phyloP scores from a whole-genome alignment of 805 yeast genomes.

The Saccharomycopsis selenospora region DNA sequence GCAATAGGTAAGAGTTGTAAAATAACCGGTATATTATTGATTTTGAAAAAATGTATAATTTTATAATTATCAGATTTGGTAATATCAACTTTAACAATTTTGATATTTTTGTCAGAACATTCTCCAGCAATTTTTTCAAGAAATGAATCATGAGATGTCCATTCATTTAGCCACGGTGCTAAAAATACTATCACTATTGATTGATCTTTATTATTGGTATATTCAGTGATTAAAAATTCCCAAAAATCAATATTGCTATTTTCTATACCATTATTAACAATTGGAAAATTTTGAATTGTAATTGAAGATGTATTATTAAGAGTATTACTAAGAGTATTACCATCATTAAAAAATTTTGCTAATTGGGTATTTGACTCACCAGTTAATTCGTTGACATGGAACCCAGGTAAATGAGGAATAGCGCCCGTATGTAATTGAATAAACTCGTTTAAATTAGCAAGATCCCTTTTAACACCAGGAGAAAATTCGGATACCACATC shows the following conservation, averaged over 20 bases:
- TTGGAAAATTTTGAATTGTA: background rate
- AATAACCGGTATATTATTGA: conserved; percentile 7
- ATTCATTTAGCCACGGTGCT: conserved; percentile 4
- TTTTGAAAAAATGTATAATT: background rate
- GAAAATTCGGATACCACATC: conserved; percentile 2
- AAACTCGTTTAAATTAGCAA: conserved; percentile 7
- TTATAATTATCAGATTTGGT: background rate
- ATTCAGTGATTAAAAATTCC: background rate
- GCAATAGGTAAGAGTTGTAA: background rate
- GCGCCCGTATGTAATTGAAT: background rate
- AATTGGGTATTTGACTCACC: background rate
- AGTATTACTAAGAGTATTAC: background rate
- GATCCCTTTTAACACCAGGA: background rate
- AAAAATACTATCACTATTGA: conserved; percentile 1
- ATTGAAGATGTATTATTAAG: background rate
- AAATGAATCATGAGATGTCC: conserved; percentile 4
- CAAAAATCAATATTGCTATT: background rate
- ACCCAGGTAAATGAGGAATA: conserved; percentile 1
- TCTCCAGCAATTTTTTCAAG: background rate
- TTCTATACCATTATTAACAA: background rate
- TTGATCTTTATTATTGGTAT: background rate
- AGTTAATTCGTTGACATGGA: background rate
- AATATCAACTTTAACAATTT: background rate
- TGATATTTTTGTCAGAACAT: background rate
- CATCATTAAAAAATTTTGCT: too few species aligned